Percentiles rank a stretch among this genome's conserved stretches.
Evolutionary conservation across 192 early-diverging fungal genomes (phyloP).

Genomic region (Dispira simplex): DNA sequence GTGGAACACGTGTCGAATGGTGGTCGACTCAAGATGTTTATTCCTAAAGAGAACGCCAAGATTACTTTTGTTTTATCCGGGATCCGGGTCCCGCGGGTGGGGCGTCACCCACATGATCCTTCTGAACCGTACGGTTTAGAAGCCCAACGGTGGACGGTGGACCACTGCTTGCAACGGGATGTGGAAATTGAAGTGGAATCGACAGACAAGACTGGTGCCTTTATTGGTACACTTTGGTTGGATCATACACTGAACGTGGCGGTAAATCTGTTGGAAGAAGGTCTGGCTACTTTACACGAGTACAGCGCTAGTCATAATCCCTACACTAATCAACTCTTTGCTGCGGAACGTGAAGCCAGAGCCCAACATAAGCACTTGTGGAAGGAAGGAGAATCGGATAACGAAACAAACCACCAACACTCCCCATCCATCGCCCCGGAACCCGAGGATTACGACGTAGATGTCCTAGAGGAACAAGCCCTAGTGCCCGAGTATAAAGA

Average conservation of each 20-base stretch:
- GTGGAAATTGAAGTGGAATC: slow-evolving; percentile 81
- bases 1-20: slow-evolving; percentile 79
- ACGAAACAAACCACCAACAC: slow-evolving; percentile 18
- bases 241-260: slow-evolving; percentile 53
- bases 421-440: slow-evolving; percentile 11
- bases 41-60: slow-evolving; percentile 74
- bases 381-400: slow-evolving; percentile 20
- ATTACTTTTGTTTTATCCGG: slow-evolving; percentile 78
- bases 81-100: slow-evolving; percentile 69
- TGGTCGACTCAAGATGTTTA: slow-evolving; percentile 62
- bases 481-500: slow-evolving; percentile 58
- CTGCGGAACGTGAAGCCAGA: slow-evolving; percentile 68
- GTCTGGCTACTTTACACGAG: slow-evolving; percentile 70
- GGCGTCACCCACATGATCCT: slow-evolving; percentile 45
- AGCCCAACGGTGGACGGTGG: slow-evolving; percentile 50
- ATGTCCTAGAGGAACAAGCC: slow-evolving; percentile 20
- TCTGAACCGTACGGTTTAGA: slow-evolving; percentile 79
- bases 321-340: slow-evolving; percentile 46
- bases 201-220: slow-evolving; percentile 81
- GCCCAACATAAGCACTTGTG: slow-evolving; percentile 51
- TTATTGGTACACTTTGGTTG: slow-evolving; percentile 76
- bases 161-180: slow-evolving; percentile 71
- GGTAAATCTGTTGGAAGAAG: slow-evolving; percentile 53
- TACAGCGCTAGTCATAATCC: slow-evolving; percentile 75
- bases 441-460: slow-evolving; percentile 16